Conservation (phyloP, 768 basidiomycete genomes). For the Boletus subcaerulescens region DNA sequence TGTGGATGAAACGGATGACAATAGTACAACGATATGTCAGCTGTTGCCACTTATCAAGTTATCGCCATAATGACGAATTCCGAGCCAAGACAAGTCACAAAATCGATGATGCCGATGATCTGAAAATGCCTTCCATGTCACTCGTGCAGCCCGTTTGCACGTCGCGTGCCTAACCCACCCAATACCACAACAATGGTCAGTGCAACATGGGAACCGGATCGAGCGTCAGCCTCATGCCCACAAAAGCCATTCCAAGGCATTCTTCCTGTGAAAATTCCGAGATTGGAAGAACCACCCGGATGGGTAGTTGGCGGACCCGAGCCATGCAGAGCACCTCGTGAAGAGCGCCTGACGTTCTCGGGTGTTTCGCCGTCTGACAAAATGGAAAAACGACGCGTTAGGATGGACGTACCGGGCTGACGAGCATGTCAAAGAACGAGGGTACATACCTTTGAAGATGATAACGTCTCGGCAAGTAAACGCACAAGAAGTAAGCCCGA, state of each 20-base stretch:
- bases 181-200: slow-evolving; percentile 64
- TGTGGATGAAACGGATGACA: too few relatives aligned
- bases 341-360: slow-evolving; percentile 48
- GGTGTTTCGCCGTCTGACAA: slow-evolving; percentile 37
- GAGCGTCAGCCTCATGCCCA: slow-evolving; percentile 59
- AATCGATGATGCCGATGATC: slow-evolving; percentile 55
- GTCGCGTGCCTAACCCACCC: slow-evolving; percentile 35
- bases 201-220: slow-evolving; percentile 56
- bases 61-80: too few relatives aligned
- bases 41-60: too few relatives aligned
- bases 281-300: slow-evolving; percentile 54
- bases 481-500: too few relatives aligned
- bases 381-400: background rate
- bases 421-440: background rate
- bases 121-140: slow-evolving; percentile 19
- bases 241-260: slow-evolving; percentile 57
- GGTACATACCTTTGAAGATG: slow-evolving; percentile 43
- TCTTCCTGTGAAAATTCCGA: slow-evolving; percentile 41
- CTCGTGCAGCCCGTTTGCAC: background rate
- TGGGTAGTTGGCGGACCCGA: slow-evolving; percentile 27
- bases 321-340: slow-evolving; percentile 38
- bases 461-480: slow-evolving; percentile 46
- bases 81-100: slow-evolving; percentile 34
- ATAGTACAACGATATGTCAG: too few relatives aligned
- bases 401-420: background rate